A percentile compares a stretch with the other conserved stretches of the same genome.
Conservation (phyloP, 306 rosid species). For the Inga oerstediana region DNA sequence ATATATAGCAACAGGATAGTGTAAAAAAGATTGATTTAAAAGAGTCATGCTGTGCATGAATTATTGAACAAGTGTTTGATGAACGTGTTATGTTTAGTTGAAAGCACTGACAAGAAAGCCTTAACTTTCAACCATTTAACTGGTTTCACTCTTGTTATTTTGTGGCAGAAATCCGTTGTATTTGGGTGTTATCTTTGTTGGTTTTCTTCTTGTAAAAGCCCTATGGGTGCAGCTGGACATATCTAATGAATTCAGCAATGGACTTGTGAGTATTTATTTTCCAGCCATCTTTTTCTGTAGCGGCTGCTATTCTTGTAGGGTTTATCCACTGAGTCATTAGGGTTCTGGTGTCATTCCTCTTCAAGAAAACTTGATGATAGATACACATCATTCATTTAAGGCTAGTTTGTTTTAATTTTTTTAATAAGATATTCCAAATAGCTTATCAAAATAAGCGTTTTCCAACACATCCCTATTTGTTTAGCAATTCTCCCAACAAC, state of each 20-base stretch:
- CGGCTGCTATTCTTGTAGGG: neutral
- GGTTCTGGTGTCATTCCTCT: conserved; percentile 4
- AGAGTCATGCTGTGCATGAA: conserved; percentile 7
- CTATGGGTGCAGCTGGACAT: conserved; percentile 83
- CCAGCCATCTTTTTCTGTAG: neutral
- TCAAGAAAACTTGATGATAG: neutral
- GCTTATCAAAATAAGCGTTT: neutral
- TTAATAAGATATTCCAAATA: neutral
- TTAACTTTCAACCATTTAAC: neutral
- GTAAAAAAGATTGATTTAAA: neutral
- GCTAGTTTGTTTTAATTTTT: no score
- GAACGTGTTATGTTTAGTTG: conserved; percentile 13
- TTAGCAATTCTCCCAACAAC: neutral
- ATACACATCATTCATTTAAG: neutral
- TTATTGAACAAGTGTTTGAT: conserved; percentile 3
- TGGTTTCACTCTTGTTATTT: conserved; percentile 30
- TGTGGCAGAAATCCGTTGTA: conserved; percentile 87
- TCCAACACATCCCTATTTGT: neutral
- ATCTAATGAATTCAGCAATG: conserved; percentile 61
- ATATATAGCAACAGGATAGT: neutral
- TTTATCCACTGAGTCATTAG: neutral
- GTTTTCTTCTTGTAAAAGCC: conserved; percentile 68
- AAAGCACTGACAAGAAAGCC: neutral
- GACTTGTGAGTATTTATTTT: conserved; percentile 66
- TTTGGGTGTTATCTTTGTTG: conserved; percentile 64